Evolutionary conservation across 345 rosid genomes (phyloP).

Genomic region (Boechera divaricarpa): DNA sequence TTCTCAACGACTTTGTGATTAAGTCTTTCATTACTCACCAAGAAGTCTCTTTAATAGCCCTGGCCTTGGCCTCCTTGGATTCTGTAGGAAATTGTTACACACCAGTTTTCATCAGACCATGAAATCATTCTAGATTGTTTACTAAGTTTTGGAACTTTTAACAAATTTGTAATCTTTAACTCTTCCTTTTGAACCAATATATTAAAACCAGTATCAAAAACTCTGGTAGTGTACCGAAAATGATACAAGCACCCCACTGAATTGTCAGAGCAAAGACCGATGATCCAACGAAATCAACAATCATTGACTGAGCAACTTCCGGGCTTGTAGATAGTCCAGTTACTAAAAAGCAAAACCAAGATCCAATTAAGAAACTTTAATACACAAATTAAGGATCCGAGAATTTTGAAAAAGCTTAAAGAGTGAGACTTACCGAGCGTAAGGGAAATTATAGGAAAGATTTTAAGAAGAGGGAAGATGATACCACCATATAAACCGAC

Average conservation of each 20-base stretch:
- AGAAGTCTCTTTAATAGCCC: neutral
- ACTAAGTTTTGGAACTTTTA: neutral
- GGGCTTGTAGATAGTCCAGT: slow-evolving; percentile 7
- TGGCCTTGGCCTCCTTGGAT: neutral
- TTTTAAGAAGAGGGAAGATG: slow-evolving; percentile 6
- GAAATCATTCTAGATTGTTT: neutral
- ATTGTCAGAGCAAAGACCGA: slow-evolving; percentile 5
- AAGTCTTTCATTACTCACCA: neutral
- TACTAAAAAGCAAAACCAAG: neutral
- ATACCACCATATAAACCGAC: slow-evolving; percentile 7
- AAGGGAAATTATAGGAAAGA: neutral
- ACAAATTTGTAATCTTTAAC: neutral
- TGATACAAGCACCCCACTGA: slow-evolving; percentile 7
- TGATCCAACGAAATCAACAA: slow-evolving; percentile 3
- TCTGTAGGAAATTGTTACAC: neutral
- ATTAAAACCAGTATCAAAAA: neutral
- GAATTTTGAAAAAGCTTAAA: neutral
- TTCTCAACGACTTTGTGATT: too few species aligned
- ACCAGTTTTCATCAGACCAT: slow-evolving; percentile 8
- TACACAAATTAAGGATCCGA: neutral
- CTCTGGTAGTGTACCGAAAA: neutral
- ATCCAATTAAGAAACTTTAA: neutral
- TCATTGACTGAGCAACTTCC: slow-evolving; percentile 11
- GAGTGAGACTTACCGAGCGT: neutral
- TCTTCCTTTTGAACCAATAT: neutral